Percentiles rank a stretch among this genome's conserved stretches.
phyloP scores from a whole-genome alignment of 306 rosid species.

The Boehmeria nivea region DNA sequence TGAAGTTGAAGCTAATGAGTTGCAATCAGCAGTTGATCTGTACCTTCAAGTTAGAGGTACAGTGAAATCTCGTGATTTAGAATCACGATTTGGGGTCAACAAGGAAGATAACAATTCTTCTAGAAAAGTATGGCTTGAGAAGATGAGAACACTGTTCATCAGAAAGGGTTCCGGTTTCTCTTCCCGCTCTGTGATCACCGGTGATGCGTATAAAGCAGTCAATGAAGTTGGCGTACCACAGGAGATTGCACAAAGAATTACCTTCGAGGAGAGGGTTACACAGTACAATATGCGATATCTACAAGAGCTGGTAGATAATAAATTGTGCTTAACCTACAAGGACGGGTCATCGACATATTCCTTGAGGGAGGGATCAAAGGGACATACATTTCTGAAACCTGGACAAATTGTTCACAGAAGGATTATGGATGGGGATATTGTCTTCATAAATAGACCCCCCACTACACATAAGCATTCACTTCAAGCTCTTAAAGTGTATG shows the following conservation, averaged over 20 bases:
- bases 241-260: conserved; percentile 77
- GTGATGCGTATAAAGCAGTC: conserved; percentile 76
- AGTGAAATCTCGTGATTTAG: conserved; percentile 60
- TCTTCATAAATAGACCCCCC: conserved; percentile 88
- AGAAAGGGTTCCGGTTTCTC: conserved; percentile 98
- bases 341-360: conserved; percentile 82
- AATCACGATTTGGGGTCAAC: conserved; percentile 55
- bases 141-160: conserved; percentile 80
- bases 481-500: conserved; percentile 80
- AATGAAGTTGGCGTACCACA: conserved; percentile 81
- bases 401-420: conserved; percentile 87
- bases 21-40: conserved; percentile 61
- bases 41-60: conserved; percentile 86
- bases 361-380: conserved; percentile 85
- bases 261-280: conserved; percentile 85
- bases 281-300: conserved; percentile 53
- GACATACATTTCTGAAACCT: conserved; percentile 58
- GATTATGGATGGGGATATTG: conserved; percentile 94
- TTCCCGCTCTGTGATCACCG: conserved; percentile 90
- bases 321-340: conserved; percentile 60
- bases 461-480: conserved; percentile 91
- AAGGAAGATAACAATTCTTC: conserved; percentile 66
- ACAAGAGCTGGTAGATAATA: conserved; percentile 76
- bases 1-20: conserved; percentile 74
- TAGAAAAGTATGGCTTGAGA: conserved; percentile 88